These are phyloP conservation scores for Pelargonium fulgidum DNA, from an alignment of 441 rosid genomes.

Conservation along the genomic window DNA sequence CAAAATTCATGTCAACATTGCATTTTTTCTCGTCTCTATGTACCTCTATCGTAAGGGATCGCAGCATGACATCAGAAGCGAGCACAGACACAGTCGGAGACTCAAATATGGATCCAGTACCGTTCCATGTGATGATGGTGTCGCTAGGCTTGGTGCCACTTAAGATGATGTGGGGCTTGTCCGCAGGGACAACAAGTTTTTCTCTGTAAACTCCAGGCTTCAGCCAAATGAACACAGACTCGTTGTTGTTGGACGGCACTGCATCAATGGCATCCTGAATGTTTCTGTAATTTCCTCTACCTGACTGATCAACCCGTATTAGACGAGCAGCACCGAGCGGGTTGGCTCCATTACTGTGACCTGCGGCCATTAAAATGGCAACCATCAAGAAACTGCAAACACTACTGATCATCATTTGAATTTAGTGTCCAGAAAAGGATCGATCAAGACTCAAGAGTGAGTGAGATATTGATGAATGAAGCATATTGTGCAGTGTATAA, in stretches of 20 bases:
- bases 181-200: neutral
- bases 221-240: constrained; percentile 20
- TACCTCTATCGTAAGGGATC: neutral
- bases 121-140: neutral
- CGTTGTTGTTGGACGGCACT: constrained; percentile 19
- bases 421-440: neutral
- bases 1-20: too few relatives aligned
- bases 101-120: neutral
- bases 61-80: neutral
- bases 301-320: constrained; percentile 26
- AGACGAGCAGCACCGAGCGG: constrained; percentile 9
- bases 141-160: neutral
- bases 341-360: neutral
- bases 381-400: neutral
- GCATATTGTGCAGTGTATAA: too few relatives aligned
- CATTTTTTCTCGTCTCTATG: too few relatives aligned
- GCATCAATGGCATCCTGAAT: constrained; percentile 32
- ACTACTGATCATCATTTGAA: neutral
- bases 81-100: neutral
- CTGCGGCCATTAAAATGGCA: neutral
- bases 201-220: constrained; percentile 27
- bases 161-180: neutral
- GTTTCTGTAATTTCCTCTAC: constrained; percentile 23
- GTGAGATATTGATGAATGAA: neutral
- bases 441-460: neutral